Percentiles rank a stretch among this genome's conserved stretches.
These are phyloP conservation scores for Pulveroboletus frians DNA, from an alignment of 768 basidiomycete species.

Conservation along the genomic window DNA sequence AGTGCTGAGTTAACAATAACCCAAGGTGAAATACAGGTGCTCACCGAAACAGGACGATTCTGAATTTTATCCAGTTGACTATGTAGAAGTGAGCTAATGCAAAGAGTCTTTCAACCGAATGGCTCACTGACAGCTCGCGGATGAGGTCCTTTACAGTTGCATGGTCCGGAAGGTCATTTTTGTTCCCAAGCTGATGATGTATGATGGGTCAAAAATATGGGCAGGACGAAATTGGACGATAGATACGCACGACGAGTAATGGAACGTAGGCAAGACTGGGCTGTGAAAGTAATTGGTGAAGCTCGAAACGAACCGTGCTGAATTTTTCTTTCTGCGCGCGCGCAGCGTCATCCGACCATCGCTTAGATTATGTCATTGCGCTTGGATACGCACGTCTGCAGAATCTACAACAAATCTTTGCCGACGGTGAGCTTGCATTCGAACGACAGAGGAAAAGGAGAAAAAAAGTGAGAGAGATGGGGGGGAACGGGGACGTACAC, in stretches of 20 bases:
- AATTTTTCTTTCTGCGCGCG: slow-evolving; percentile 65
- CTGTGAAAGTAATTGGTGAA: slow-evolving; percentile 73
- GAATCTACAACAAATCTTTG: slow-evolving; percentile 90
- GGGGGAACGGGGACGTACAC: slow-evolving; percentile 49
- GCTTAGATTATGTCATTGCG: background rate
- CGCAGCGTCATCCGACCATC: slow-evolving; percentile 1
- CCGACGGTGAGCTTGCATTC: slow-evolving; percentile 13
- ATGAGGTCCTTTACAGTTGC: slow-evolving; percentile 82
- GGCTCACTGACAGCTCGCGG: slow-evolving; percentile 52
- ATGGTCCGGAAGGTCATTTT: slow-evolving; percentile 80
- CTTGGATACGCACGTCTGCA: slow-evolving; percentile 58
- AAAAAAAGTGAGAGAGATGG: background rate
- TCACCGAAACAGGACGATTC: slow-evolving; percentile 79
- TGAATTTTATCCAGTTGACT: slow-evolving; percentile 70
- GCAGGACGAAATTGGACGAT: background rate
- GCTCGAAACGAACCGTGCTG: slow-evolving; percentile 76
- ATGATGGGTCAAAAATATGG: background rate
- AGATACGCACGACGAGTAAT: slow-evolving; percentile 65
- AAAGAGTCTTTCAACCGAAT: no score
- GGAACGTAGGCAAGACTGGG: slow-evolving; percentile 66
- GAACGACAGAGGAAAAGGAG: background rate
- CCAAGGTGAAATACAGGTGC: slow-evolving; percentile 26
- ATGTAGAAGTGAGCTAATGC: slow-evolving; percentile 24
- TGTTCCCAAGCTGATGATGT: slow-evolving; percentile 71
- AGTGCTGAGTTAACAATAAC: background rate